Base-by-base conservation (phyloP, 495 filamentous ascomycete genomes). In the Hypoxylon perforatum region DNA sequence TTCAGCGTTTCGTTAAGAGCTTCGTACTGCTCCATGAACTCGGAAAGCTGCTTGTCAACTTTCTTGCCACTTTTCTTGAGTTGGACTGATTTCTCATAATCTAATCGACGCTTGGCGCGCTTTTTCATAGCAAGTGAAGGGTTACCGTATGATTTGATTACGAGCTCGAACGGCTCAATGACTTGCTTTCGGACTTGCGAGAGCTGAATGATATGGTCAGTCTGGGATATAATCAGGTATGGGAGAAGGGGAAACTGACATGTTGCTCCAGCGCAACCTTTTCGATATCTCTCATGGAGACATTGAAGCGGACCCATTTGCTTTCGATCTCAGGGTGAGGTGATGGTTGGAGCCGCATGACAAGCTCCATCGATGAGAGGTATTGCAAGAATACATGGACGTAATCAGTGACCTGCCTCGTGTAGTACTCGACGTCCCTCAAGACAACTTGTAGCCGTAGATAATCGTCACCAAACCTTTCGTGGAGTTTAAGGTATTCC, bases 1-100 rank as follows among this genome's bases (percentile, higher is more conserved):
- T 97, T 97, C 58, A 98, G 80, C 0, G 93, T 90, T 30, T 97
- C 91, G 67, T 97, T 98, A 51, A 98, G 81, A 7, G 93, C 93
- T 50, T 89, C 82, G 73, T 95, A 98, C 71, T 93, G 90, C 61
- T 96, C 91, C 5, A 90, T 92, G 46, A 91, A 86, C 52, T 96
- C 92, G 1, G 83, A 79, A 0, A 92, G 90, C 69, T 93, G 94
- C 72, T 91, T 91, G 70, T 96, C 93, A 8, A 89, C 82, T 35
- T 92, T 92, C 71, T 89, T 90, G 44, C 89, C 80, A 18, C 87
- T 83, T 70, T 90, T 93, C 71, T 88, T 93, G 47, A 82, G 79
- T 44, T 77, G 73, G 45, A 80, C 51, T 19, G 70, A 81, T 61
- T 90, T 91, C 54, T 92, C 91, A 75, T 93, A 97, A 72, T 97